phyloP scores from a whole-genome alignment of 805 yeast genomes.

The Kluyveromyces nonfermentans region DNA sequence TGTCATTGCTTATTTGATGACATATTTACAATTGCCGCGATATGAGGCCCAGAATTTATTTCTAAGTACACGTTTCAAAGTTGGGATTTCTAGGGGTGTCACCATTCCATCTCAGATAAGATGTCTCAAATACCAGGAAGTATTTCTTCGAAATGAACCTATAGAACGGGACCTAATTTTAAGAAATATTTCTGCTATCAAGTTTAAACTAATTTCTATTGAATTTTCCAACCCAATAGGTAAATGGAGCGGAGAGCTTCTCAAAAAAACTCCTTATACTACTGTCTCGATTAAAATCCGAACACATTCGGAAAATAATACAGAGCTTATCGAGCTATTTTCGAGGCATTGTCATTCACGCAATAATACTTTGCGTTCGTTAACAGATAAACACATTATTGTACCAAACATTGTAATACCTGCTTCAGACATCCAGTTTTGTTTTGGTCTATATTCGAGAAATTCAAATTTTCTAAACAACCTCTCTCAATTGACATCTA shows the following conservation, averaged over 20 bases:
- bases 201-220: constrained; percentile 12
- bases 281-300: constrained; percentile 14
- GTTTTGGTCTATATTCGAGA: constrained; percentile 15
- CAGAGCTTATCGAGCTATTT: not conserved
- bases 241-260: constrained; percentile 4
- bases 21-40: constrained; percentile 30
- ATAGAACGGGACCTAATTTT: constrained; percentile 7
- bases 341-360: not conserved
- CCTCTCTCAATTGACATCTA: constrained; percentile 13
- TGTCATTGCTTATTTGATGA: constrained; percentile 62
- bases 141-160: constrained; percentile 12
- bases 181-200: constrained; percentile 6
- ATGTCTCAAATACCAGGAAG: constrained; percentile 50
- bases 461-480: constrained; percentile 11
- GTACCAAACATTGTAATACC: constrained; percentile 2
- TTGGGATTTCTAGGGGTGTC: constrained; percentile 54
- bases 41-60: constrained; percentile 44
- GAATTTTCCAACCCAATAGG: constrained; percentile 14
- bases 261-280: not conserved
- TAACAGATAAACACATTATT: not conserved
- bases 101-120: constrained; percentile 61
- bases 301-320: constrained; percentile 2
- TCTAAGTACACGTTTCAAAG: constrained; percentile 47
- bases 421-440: constrained; percentile 18
- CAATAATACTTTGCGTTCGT: not conserved